Percentiles rank a stretch among this genome's conserved stretches.
phyloP scores from a whole-genome alignment of 164 flowering plant genomes.

The Berberis thunbergii region DNA sequence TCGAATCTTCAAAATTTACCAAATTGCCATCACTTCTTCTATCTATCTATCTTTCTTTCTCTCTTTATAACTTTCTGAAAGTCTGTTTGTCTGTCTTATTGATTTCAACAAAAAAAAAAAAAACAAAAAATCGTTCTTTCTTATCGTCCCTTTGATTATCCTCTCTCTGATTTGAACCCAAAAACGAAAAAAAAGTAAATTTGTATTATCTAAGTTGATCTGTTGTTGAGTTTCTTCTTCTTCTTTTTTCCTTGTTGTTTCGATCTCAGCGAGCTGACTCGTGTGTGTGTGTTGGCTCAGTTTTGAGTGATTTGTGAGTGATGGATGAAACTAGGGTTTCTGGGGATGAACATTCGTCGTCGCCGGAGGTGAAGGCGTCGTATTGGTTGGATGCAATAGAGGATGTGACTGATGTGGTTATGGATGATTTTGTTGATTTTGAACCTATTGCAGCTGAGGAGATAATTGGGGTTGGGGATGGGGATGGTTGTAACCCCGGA shows the following conservation, averaged over 20 bases:
- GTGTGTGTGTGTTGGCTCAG: slow-evolving; percentile 4
- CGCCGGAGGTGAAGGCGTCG: slow-evolving; percentile 23
- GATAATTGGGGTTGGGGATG: slow-evolving; percentile 7
- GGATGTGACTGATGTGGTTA: slow-evolving; percentile 46
- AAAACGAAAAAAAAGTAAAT: too few relatives aligned
- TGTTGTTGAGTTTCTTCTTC: too few relatives aligned
- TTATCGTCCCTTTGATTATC: too few relatives aligned
- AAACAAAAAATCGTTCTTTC: too few relatives aligned
- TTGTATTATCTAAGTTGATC: too few relatives aligned
- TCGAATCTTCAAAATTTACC: not conserved
- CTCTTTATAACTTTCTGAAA: too few relatives aligned
- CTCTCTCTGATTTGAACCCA: too few relatives aligned
- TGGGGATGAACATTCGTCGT: slow-evolving; percentile 4
- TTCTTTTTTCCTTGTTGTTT: too few relatives aligned
- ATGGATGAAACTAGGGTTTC: slow-evolving; percentile 17
- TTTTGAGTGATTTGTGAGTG: slow-evolving; percentile 1
- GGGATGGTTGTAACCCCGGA: not conserved
- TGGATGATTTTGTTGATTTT: slow-evolving; percentile 41
- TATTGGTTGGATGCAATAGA: slow-evolving; percentile 97
- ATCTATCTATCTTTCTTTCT: not conserved
- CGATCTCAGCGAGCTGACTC: not conserved
- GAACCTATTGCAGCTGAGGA: slow-evolving; percentile 15
- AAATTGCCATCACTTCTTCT: not conserved
- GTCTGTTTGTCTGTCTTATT: too few relatives aligned
- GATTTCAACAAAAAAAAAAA: too few relatives aligned